A percentile compares a stretch with the other conserved stretches of the same genome.
Evolutionary conservation across 768 basidiomycete genomes (phyloP).

Genomic region (Boletus sp.): DNA sequence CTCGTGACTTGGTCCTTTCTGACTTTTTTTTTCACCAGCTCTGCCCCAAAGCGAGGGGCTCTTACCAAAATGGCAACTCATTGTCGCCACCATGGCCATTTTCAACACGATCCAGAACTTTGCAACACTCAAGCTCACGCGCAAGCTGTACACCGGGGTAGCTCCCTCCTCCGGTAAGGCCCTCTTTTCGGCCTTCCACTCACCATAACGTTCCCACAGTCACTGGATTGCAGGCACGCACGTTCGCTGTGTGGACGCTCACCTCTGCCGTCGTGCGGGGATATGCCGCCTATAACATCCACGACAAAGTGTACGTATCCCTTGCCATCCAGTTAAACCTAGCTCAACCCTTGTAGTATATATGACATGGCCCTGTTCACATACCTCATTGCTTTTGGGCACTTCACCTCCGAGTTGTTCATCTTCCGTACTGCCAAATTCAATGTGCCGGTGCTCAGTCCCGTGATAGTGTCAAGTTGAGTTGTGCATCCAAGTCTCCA

Average conservation of each 20-base stretch:
- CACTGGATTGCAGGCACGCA: slow-evolving; percentile 80
- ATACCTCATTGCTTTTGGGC: slow-evolving; percentile 87
- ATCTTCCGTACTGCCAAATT: slow-evolving; percentile 76
- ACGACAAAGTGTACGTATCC: slow-evolving; percentile 67
- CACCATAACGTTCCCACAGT: slow-evolving; percentile 46
- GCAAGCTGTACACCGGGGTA: slow-evolving; percentile 63
- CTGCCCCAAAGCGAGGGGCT: slow-evolving; percentile 66
- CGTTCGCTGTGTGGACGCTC: slow-evolving; percentile 91
- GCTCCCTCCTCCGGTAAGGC: slow-evolving; percentile 39
- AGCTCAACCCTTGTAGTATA: slow-evolving; percentile 48
- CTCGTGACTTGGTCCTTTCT: background rate
- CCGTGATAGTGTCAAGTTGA: slow-evolving; percentile 82
- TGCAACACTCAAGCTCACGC: slow-evolving; percentile 71
- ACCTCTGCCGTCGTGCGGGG: slow-evolving; percentile 78
- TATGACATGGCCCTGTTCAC: slow-evolving; percentile 88
- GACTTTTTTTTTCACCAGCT: slow-evolving; percentile 35
- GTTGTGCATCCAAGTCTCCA: slow-evolving; percentile 34
- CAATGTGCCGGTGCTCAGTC: slow-evolving; percentile 59
- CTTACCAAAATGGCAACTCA: slow-evolving; percentile 86
- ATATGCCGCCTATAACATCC: slow-evolving; percentile 89
- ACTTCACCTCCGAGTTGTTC: slow-evolving; percentile 84
- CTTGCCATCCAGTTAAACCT: background rate
- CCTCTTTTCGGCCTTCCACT: background rate
- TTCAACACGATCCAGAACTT: slow-evolving; percentile 90
- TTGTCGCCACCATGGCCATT: slow-evolving; percentile 72